A percentile compares a stretch with the other conserved stretches of the same genome.
phyloP scores from a whole-genome alignment of 106 monocot genomes.

The Vanilla planifolia region DNA sequence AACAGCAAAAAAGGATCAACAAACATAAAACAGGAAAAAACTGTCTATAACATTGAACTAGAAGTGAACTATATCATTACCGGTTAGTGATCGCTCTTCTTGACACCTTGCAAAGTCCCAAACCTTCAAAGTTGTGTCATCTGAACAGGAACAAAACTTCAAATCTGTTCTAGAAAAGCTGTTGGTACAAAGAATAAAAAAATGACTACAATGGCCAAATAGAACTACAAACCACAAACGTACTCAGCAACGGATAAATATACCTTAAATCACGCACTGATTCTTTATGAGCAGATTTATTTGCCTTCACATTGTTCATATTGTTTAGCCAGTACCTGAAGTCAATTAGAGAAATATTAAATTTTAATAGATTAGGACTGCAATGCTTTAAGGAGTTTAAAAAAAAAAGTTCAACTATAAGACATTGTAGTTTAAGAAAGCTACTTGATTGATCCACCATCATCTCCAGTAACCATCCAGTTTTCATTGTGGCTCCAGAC shows the following conservation, averaged over 20 bases:
- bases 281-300: conserved; percentile 97
- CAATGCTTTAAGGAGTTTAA: too few relatives aligned
- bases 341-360: conserved; percentile 1
- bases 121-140: conserved; percentile 94
- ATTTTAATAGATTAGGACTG: background rate
- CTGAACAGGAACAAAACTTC: conserved; percentile 98
- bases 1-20: too few relatives aligned
- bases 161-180: conserved; percentile 95
- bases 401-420: background rate
- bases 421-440: background rate
- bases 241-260: background rate
- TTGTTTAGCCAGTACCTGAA: conserved; percentile 96
- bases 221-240: background rate
- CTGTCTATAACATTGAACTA: too few relatives aligned
- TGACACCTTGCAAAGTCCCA: conserved; percentile 99
- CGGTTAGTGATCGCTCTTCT: conserved; percentile 92
- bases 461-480: conserved; percentile 99
- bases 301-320: conserved; percentile 99
- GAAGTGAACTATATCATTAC: conserved; percentile 53
- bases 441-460: conserved; percentile 98
- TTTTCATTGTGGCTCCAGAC: conserved; percentile 99
- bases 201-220: background rate
- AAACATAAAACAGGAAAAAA: too few relatives aligned
- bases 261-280: conserved; percentile 92
- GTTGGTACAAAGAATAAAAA: conserved; percentile 16